Evolutionary conservation across 441 rosid genomes (phyloP).

Genomic region (Gossypium schwendimanii): DNA sequence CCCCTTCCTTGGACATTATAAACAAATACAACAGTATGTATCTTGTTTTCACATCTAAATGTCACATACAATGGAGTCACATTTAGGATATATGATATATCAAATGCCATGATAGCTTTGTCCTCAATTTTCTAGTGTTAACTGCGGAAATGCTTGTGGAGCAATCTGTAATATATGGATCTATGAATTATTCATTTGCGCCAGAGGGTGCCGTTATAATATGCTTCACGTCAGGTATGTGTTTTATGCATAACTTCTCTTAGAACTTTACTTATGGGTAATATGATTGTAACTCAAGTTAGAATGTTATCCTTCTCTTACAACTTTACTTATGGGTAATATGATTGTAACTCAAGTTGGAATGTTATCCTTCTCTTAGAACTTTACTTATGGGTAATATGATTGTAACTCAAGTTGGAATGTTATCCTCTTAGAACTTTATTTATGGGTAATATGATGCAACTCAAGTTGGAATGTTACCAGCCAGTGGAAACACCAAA

Average conservation of each 20-base stretch:
- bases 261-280: background rate
- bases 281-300: background rate
- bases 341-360: too few relatives aligned
- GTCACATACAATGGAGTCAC: background rate
- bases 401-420: background rate
- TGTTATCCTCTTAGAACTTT: background rate
- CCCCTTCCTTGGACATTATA: conserved; percentile 19
- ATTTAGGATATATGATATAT: background rate
- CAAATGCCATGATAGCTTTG: background rate
- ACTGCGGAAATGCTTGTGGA: conserved; percentile 39
- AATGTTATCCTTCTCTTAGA: too few relatives aligned
- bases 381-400: background rate
- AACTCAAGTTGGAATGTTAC: background rate
- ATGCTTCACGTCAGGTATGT: conserved; percentile 81
- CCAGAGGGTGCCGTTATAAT: conserved; percentile 60
- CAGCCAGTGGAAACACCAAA: background rate
- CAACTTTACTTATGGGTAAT: too few relatives aligned
- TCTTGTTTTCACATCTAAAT: background rate
- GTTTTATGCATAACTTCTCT: background rate
- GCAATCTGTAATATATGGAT: conserved; percentile 7
- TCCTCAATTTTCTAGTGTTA: conserved; percentile 33
- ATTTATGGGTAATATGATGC: too few relatives aligned
- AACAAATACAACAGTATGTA: conserved; percentile 31
- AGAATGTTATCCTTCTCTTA: background rate
- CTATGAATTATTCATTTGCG: conserved; percentile 45